Conservation (phyloP, 331 rosid genomes). For the Prunus yedoensis region DNA sequence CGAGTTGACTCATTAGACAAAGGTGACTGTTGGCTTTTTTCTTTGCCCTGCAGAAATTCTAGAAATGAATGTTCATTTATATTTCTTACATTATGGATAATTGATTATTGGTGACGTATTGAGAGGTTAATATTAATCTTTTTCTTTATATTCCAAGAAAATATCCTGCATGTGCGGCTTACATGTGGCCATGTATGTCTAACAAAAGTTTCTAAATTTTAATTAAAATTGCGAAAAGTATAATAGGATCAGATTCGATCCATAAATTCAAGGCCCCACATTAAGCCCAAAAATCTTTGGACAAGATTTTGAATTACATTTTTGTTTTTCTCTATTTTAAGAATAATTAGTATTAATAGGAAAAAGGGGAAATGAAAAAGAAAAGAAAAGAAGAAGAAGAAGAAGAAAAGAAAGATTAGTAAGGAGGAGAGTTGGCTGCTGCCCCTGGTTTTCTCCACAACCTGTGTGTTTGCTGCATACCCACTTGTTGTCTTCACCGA, state of each 20-base stretch:
- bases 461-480: conserved; percentile 17
- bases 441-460: conserved; percentile 9
- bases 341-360: not conserved
- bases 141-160: not conserved
- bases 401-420: not conserved
- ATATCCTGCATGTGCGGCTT: not conserved
- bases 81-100: not conserved
- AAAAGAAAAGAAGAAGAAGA: not conserved
- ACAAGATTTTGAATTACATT: not conserved
- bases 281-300: not conserved
- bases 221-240: not conserved
- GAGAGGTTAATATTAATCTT: not conserved
- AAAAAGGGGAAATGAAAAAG: not conserved
- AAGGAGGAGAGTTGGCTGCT: not conserved
- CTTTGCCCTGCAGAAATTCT: not conserved
- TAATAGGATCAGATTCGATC: conserved; percentile 2
- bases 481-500: conserved; percentile 20
- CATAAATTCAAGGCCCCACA: not conserved
- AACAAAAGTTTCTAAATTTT: not conserved
- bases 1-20: conserved; percentile 3
- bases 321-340: not conserved
- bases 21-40: not conserved
- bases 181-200: conserved; percentile 2
- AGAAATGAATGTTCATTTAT: not conserved
- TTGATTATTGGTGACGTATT: not conserved